Evolutionary conservation across 2,329 filamentous ascomycete genomes (phyloP).

Genomic region (Epichloe sp.): DNA sequence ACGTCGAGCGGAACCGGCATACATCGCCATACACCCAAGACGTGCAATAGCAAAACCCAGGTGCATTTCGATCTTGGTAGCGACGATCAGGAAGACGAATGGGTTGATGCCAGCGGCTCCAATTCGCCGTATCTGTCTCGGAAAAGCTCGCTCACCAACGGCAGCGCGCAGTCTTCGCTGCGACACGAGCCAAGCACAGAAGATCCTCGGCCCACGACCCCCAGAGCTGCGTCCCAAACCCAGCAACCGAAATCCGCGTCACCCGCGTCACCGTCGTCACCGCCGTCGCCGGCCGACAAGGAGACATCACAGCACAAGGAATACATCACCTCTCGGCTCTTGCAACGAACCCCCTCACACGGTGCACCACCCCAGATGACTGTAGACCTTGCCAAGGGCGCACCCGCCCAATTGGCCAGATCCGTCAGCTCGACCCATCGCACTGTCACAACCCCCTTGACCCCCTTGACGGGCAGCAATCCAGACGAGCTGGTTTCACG

Average conservation of each 20-base stretch:
- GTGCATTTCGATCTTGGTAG: constrained; percentile 53
- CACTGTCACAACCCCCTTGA: constrained; percentile 12
- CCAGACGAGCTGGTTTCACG: constrained; percentile 43
- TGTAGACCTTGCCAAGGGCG: constrained; percentile 33
- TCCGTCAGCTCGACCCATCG: constrained; percentile 18
- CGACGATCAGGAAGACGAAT: constrained; percentile 40
- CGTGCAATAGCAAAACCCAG: constrained; percentile 33
- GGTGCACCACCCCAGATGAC: constrained; percentile 54
- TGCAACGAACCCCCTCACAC: constrained; percentile 50
- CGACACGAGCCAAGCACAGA: constrained; percentile 22
- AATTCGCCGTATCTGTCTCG: constrained; percentile 42
- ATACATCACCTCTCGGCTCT: constrained; percentile 52
- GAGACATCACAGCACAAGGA: constrained; percentile 42
- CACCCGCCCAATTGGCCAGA: constrained; percentile 23
- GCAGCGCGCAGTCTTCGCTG: constrained; percentile 34
- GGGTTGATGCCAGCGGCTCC: constrained; percentile 53
- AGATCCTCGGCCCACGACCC: constrained; percentile 23
- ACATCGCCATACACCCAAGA: constrained; percentile 25
- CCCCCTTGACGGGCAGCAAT: constrained; percentile 16
- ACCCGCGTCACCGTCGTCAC: neutral
- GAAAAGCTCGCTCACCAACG: constrained; percentile 32
- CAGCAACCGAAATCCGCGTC: neutral
- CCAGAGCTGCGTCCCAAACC: constrained; percentile 13
- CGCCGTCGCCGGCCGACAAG: constrained; percentile 19
- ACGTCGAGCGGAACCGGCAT: constrained; percentile 37